Evolutionary conservation across 2,329 filamentous ascomycete genomes (phyloP).

Genomic region (Incumbomyces delicatus): DNA sequence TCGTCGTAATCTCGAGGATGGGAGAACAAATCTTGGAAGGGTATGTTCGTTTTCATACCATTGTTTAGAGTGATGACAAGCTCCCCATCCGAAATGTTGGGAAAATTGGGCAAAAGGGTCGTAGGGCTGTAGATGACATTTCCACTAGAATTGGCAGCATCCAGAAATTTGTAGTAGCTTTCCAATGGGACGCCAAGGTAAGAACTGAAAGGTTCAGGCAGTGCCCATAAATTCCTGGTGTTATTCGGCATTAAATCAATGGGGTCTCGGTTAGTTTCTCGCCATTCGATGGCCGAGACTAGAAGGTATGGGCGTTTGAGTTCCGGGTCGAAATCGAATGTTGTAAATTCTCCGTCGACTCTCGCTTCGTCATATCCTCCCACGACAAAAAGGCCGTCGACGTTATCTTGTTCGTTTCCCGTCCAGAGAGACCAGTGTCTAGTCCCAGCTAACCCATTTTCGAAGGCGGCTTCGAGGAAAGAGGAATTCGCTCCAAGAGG

Average conservation of each 20-base stretch:
- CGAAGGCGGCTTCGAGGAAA: conserved; percentile 13
- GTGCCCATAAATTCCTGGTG: conserved; percentile 12
- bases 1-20: conserved; percentile 14
- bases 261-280: conserved; percentile 6
- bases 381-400: conserved; percentile 15
- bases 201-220: conserved; percentile 12
- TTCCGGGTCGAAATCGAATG: conserved; percentile 7
- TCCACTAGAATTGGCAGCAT: conserved; percentile 10
- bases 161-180: conserved; percentile 14
- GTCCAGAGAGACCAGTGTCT: conserved; percentile 15
- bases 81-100: conserved; percentile 8
- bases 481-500: conserved; percentile 14
- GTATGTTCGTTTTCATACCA: conserved; percentile 16
- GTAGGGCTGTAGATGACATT: conserved; percentile 11
- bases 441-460: conserved; percentile 12
- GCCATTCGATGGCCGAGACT: conserved; percentile 13
- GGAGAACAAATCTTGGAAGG: conserved; percentile 15
- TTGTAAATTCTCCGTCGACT: conserved; percentile 12
- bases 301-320: not conserved
- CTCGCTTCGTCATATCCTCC: conserved; percentile 18
- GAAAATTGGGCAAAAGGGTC: not conserved
- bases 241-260: conserved; percentile 14
- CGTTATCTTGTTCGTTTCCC: conserved; percentile 11
- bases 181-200: conserved; percentile 14
- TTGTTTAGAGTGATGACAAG: conserved; percentile 14